Conservation (phyloP, 345 rosid species). For the Mallotus nudiflorus region DNA sequence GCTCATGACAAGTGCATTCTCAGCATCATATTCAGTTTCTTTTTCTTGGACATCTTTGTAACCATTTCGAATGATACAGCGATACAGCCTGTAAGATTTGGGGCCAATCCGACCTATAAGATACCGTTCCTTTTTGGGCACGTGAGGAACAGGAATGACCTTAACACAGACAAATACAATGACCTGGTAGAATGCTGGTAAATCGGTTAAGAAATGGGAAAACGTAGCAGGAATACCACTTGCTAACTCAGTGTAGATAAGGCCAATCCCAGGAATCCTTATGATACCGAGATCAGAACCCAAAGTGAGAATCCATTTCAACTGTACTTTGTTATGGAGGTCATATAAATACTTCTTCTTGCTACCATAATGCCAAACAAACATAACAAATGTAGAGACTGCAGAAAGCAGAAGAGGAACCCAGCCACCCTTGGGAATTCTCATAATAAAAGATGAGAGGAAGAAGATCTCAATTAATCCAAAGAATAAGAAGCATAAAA, state of each 20-base stretch:
- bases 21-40: conserved; percentile 61
- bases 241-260: conserved; percentile 77
- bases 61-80: conserved; percentile 84
- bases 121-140: conserved; percentile 76
- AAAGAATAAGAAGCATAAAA: conserved; percentile 56
- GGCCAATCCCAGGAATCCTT: conserved; percentile 91
- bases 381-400: conserved; percentile 50
- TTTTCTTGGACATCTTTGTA: conserved; percentile 75
- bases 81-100: conserved; percentile 80
- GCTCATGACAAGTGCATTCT: conserved; percentile 83
- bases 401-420: conserved; percentile 61
- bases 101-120: conserved; percentile 92
- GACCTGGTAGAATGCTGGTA: conserved; percentile 91
- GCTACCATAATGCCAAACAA: conserved; percentile 80
- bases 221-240: conserved; percentile 80
- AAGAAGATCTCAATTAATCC: conserved; percentile 71
- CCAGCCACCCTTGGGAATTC: conserved; percentile 85
- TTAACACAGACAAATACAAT: conserved; percentile 82
- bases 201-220: conserved; percentile 75
- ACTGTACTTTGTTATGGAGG: conserved; percentile 74
- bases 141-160: conserved; percentile 81
- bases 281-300: conserved; percentile 90
- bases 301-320: conserved; percentile 72
- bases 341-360: conserved; percentile 79
- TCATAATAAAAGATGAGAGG: conserved; percentile 53